Conservation (phyloP, 2,329 filamentous ascomycete species). For the Cordyceps farinosa region DNA sequence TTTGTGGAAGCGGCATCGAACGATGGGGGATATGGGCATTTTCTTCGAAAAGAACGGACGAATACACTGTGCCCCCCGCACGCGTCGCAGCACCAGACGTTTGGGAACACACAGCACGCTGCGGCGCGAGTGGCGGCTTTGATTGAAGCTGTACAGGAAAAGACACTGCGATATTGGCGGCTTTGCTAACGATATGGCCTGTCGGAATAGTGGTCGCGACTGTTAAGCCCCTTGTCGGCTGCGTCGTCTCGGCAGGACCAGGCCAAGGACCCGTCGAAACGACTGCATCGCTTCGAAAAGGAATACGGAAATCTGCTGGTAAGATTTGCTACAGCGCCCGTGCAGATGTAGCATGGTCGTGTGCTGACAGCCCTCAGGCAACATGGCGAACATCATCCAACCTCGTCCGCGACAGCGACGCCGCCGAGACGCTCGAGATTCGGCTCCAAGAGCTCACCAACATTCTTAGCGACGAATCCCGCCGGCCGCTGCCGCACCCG, state of each 20-base stretch:
- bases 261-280: conserved; percentile 59
- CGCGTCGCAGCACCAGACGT: not conserved
- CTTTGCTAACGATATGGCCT: conserved; percentile 3
- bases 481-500: conserved; percentile 82
- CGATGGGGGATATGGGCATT: not conserved
- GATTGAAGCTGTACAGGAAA: not conserved
- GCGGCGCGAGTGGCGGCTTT: not conserved
- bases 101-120: not conserved
- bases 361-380: conserved; percentile 31
- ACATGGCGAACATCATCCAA: conserved; percentile 61
- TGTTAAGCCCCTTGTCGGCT: conserved; percentile 60
- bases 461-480: conserved; percentile 84
- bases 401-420: conserved; percentile 56
- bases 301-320: conserved; percentile 62
- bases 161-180: not conserved
- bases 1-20: not conserved
- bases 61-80: not conserved
- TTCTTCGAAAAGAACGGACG: not conserved
- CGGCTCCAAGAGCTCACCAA: conserved; percentile 61
- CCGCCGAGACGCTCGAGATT: conserved; percentile 59
- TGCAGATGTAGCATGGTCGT: not conserved
- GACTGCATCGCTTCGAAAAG: conserved; percentile 63
- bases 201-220: conserved; percentile 57
- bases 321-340: conserved; percentile 18
- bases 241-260: conserved; percentile 55